Evolutionary conservation across 2,329 filamentous ascomycete species (phyloP).

Genomic region (Fusarium sterilihyphosum): DNA sequence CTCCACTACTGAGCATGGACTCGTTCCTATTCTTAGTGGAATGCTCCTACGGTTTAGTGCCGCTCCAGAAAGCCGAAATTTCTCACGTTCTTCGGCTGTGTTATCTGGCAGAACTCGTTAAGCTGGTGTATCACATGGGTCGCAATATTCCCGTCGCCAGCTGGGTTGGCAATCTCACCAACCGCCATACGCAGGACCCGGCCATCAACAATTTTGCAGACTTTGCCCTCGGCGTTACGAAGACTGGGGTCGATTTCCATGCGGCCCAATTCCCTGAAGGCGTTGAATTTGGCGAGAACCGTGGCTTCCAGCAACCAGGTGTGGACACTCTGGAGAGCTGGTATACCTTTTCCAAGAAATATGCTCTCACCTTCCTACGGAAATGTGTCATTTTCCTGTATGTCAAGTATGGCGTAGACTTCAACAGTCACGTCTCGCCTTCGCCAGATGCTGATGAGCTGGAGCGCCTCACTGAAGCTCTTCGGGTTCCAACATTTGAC

Average conservation of each 20-base stretch:
- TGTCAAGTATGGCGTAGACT: conserved; percentile 88
- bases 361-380: conserved; percentile 88
- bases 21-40: conserved; percentile 85
- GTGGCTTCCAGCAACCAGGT: conserved; percentile 64
- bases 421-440: conserved; percentile 74
- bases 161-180: conserved; percentile 60
- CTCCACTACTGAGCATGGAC: conserved; percentile 74
- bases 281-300: conserved; percentile 49
- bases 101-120: conserved; percentile 90
- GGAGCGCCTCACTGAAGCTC: conserved; percentile 78
- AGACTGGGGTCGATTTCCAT: conserved; percentile 55
- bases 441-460: conserved; percentile 79
- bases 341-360: conserved; percentile 76
- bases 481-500: conserved; percentile 81
- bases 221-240: conserved; percentile 62
- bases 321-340: conserved; percentile 64
- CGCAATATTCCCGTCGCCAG: conserved; percentile 62
- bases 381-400: conserved; percentile 87
- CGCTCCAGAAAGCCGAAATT: conserved; percentile 76
- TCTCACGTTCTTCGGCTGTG: conserved; percentile 84
- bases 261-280: conserved; percentile 43
- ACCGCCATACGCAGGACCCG: conserved; percentile 55
- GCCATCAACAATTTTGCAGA: conserved; percentile 64
- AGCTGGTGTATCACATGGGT: conserved; percentile 72
- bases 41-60: conserved; percentile 74